These are phyloP conservation scores for Fomitopsis pulvina DNA, from an alignment of 768 basidiomycete genomes.

Conservation along the genomic window DNA sequence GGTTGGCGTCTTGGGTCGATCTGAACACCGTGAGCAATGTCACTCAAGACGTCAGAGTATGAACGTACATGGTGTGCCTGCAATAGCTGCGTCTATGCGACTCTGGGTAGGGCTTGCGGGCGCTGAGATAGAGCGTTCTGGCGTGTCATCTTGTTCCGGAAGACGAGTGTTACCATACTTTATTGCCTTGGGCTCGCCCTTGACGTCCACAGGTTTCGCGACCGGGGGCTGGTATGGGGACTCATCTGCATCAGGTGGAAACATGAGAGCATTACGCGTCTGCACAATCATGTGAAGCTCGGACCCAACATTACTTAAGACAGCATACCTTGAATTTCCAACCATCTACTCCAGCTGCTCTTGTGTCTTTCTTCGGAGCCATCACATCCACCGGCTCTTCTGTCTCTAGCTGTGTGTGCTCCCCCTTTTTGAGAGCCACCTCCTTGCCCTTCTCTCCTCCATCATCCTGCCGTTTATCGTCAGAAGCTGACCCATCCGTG, in stretches of 20 bases:
- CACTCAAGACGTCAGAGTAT: background rate
- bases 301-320: background rate
- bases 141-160: constrained; percentile 56
- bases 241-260: constrained; percentile 84
- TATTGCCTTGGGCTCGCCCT: constrained; percentile 55
- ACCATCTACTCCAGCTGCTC: constrained; percentile 66
- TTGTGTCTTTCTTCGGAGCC: constrained; percentile 72
- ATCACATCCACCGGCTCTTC: constrained; percentile 54
- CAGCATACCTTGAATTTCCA: constrained; percentile 72
- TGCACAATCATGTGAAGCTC: constrained; percentile 25
- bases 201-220: constrained; percentile 21
- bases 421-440: constrained; percentile 4
- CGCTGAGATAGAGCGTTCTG: constrained; percentile 38
- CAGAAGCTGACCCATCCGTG: constrained; percentile 22
- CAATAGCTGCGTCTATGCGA: constrained; percentile 87
- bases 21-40: constrained; percentile 29
- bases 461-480: constrained; percentile 18
- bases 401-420: constrained; percentile 14
- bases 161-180: constrained; percentile 79
- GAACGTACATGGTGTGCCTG: constrained; percentile 80
- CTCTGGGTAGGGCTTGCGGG: constrained; percentile 90
- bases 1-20: constrained; percentile 54
- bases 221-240: constrained; percentile 59
- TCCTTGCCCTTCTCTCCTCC: constrained; percentile 22
- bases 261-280: constrained; percentile 95